Evolutionary conservation across 2,329 filamentous ascomycete species (phyloP).

Genomic region (Basipetospora chlamydospora): DNA sequence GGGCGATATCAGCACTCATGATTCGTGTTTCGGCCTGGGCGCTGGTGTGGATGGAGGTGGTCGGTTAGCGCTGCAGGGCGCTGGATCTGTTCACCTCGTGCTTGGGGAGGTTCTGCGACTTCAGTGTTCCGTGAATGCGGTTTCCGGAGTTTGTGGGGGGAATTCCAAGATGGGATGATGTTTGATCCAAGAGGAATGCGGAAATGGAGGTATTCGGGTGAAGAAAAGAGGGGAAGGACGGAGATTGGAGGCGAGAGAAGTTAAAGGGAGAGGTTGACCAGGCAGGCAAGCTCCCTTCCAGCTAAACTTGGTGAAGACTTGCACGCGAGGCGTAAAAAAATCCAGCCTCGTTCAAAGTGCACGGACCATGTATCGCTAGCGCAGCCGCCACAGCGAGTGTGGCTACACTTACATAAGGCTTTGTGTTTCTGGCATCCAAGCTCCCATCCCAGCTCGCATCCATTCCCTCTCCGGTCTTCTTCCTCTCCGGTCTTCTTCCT

Average conservation of each 20-base stretch:
- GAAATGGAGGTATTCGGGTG: background rate
- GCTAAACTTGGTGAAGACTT: background rate
- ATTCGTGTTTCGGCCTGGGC: conserved; percentile 15
- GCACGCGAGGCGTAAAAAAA: background rate
- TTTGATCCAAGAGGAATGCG: background rate
- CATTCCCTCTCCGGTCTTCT: no score
- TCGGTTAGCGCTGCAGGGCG: background rate
- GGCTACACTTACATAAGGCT: no score
- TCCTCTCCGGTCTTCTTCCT: no score
- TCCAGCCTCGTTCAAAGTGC: background rate
- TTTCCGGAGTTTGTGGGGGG: no score
- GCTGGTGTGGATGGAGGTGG: background rate
- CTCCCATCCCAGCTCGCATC: no score
- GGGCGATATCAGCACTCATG: conserved; percentile 52
- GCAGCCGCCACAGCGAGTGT: no score
- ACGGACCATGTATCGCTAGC: no score
- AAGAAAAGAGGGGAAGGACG: background rate
- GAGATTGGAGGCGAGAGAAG: background rate
- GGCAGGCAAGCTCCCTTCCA: conserved; percentile 1
- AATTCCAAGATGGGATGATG: background rate
- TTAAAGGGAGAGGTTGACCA: background rate
- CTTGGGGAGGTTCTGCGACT: background rate
- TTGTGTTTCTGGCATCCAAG: no score
- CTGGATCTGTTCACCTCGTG: background rate
- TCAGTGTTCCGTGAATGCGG: no score